Evolutionary conservation across 805 yeast species (phyloP).

Genomic region (Metschnikowia kofuensis): DNA sequence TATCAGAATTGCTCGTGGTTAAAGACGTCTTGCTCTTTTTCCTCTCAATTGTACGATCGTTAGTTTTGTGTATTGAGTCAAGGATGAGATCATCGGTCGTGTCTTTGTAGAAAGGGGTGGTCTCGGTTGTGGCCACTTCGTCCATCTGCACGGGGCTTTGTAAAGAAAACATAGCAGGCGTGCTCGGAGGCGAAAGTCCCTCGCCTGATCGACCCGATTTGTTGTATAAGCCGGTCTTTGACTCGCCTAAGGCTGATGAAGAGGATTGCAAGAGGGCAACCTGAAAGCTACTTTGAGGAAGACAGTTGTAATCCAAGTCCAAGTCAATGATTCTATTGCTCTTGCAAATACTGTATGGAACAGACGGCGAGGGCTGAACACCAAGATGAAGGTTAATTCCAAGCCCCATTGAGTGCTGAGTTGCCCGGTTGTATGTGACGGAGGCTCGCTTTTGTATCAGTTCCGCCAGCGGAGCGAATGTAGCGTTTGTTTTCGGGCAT

Average conservation of each 20-base stretch:
- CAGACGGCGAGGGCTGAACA: conserved; percentile 22
- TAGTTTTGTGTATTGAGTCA: not conserved
- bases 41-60: not conserved
- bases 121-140: conserved; percentile 4
- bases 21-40: not conserved
- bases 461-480: conserved; percentile 9
- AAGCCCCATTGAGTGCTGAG: conserved; percentile 17
- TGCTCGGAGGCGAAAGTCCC: conserved; percentile 5
- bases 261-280: conserved; percentile 9
- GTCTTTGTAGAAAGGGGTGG: conserved; percentile 6
- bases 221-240: not conserved
- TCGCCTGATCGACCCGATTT: not conserved
- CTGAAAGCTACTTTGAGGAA: conserved; percentile 7
- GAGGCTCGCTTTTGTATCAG: not conserved
- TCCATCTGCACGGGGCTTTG: conserved; percentile 1
- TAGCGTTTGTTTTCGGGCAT: not conserved
- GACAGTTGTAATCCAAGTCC: conserved; percentile 6
- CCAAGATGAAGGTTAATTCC: conserved; percentile 32
- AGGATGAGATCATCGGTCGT: not conserved
- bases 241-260: not conserved
- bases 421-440: not conserved
- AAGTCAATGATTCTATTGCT: conserved; percentile 29
- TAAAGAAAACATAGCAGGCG: conserved; percentile 7
- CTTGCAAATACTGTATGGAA: conserved; percentile 34
- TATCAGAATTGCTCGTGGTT: not conserved